These are phyloP conservation scores for Poterioochromonas sp. DNA, from an alignment of 352 stramenopile genomes.

Conservation along the genomic window DNA sequence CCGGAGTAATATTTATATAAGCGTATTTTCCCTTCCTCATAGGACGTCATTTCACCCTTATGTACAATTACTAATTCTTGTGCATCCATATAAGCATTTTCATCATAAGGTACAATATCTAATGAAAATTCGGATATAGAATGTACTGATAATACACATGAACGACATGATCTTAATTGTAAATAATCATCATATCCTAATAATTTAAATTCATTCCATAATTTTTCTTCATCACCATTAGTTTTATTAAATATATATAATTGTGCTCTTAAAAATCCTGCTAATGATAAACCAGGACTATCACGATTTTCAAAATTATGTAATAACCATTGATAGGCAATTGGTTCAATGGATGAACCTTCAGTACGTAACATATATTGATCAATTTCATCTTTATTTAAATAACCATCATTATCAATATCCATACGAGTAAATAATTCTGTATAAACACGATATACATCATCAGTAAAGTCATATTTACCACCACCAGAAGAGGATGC, in stretches of 20 bases:
- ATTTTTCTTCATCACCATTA: conserved; percentile 32
- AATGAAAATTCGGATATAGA: conserved; percentile 28
- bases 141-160: conserved; percentile 33
- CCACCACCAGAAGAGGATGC: too few relatives aligned
- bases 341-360: conserved; percentile 28
- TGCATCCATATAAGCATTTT: conserved; percentile 35
- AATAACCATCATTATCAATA: conserved; percentile 33
- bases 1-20: conserved; percentile 35
- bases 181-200: conserved; percentile 38
- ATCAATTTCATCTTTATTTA: conserved; percentile 34
- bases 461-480: background rate
- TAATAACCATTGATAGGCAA: conserved; percentile 34
- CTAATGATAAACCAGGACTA: conserved; percentile 18
- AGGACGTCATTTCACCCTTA: conserved; percentile 29
- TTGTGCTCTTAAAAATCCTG: conserved; percentile 34
- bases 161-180: conserved; percentile 10
- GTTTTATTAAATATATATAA: conserved; percentile 35
- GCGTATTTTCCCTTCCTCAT: conserved; percentile 32
- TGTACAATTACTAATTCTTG: conserved; percentile 33
- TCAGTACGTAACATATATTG: conserved; percentile 37
- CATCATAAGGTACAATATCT: conserved; percentile 29
- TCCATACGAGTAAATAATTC: conserved; percentile 26
- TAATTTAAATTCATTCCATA: conserved; percentile 36
- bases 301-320: conserved; percentile 30
- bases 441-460: background rate